Evolutionary conservation across 129 eudicot species (phyloP).

Genomic region (Daucus carota): DNA sequence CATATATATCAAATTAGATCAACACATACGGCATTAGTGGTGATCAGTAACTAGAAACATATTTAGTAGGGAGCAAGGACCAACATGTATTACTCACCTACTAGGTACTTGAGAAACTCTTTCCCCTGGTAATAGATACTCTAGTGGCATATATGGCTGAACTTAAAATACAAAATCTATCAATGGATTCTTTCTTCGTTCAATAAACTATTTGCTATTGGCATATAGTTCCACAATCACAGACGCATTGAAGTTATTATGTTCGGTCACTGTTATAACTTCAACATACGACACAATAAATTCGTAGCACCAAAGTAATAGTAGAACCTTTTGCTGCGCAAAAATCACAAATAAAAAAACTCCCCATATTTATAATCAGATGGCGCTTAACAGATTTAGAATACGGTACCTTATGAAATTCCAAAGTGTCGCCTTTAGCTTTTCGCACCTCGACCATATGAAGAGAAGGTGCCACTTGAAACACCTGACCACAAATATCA

Average conservation of each 20-base stretch:
- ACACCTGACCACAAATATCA: conserved; percentile 42
- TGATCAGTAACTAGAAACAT: not conserved
- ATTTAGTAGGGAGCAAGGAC: not conserved
- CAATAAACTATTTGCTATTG: not conserved
- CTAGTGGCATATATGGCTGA: not conserved
- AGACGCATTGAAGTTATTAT: not conserved
- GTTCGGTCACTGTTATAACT: not conserved
- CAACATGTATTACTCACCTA: not conserved
- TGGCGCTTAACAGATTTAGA: not conserved
- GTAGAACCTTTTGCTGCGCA: not conserved
- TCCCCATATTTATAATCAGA: not conserved
- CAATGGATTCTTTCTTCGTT: not conserved
- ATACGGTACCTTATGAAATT: conserved; percentile 82
- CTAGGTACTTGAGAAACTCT: not conserved
- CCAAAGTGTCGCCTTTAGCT: conserved; percentile 98
- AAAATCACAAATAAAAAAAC: not conserved
- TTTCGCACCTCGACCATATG: conserved; percentile 98
- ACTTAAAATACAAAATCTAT: not conserved
- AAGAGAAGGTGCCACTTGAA: conserved; percentile 96
- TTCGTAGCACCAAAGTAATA: not conserved
- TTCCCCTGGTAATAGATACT: not conserved
- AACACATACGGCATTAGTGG: not conserved
- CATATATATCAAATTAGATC: not conserved
- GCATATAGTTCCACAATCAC: not conserved
- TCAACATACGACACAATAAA: not conserved